phyloP scores from a whole-genome alignment of 2,329 filamentous ascomycete species.

The Paraphaeosphaeria minitans region DNA sequence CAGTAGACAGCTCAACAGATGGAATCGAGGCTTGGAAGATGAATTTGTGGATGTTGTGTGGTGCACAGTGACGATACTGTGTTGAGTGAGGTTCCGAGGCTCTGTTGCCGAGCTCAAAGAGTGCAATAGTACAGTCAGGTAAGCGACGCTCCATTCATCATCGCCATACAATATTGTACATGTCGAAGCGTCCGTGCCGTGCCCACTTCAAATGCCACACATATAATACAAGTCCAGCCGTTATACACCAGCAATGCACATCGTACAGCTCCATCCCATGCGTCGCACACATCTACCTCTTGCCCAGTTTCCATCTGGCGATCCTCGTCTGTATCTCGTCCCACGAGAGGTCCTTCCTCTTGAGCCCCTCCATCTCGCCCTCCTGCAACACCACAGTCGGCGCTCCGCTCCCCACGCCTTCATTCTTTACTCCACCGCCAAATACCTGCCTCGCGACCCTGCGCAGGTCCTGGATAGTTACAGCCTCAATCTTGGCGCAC shows the following conservation, averaged over 20 bases:
- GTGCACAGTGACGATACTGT: no score
- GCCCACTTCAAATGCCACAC: not conserved
- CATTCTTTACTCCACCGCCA: conserved; percentile 75
- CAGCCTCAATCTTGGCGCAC: conserved; percentile 81
- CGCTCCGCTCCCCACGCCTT: conserved; percentile 78
- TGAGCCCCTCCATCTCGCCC: conserved; percentile 74
- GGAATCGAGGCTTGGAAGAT: no score
- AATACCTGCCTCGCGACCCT: conserved; percentile 81
- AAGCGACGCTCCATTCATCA: not conserved
- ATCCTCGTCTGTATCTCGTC: conserved; percentile 89
- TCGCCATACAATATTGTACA: not conserved
- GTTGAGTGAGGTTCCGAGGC: no score
- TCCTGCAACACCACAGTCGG: conserved; percentile 96
- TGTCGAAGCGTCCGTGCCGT: not conserved
- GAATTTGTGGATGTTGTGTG: no score
- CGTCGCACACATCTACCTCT: conserved; percentile 47
- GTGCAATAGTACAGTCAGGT: no score
- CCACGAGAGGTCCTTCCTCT: conserved; percentile 75
- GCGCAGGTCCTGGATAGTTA: conserved; percentile 80
- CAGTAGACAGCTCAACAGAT: no score
- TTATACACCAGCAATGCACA: conserved; percentile 6
- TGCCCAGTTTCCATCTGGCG: conserved; percentile 80
- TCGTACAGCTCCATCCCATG: conserved; percentile 3
- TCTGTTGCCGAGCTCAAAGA: no score
- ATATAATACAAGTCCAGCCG: conserved; percentile 7